Conservation (phyloP, 768 basidiomycete genomes). For the Leccinum fibrillosum region DNA sequence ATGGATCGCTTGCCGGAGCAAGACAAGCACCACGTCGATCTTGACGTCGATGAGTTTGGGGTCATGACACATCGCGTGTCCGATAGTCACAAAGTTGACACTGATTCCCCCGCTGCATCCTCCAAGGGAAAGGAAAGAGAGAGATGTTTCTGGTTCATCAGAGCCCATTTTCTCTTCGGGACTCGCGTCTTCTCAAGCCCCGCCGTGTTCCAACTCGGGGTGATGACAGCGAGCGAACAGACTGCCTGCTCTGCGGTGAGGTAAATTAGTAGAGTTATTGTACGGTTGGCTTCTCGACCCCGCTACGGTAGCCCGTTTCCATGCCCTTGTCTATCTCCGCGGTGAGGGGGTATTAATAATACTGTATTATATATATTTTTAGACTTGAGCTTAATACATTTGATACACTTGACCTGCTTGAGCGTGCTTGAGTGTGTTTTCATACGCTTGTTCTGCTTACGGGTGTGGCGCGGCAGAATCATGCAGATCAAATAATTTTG, state of each 20-base stretch:
- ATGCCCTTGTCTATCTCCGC: too few species aligned
- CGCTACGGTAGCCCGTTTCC: too few species aligned
- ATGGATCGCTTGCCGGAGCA: conserved; percentile 17
- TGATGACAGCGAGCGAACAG: conserved; percentile 54
- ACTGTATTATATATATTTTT: too few species aligned
- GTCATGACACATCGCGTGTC: conserved; percentile 25
- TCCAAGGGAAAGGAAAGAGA: conserved; percentile 39
- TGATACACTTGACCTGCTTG: too few species aligned
- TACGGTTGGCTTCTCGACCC: too few species aligned
- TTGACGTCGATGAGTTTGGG: conserved; percentile 26
- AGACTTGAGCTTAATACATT: too few species aligned
- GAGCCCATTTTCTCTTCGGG: conserved; percentile 61
- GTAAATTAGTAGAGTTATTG: conserved; percentile 1
- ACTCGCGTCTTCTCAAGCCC: conserved; percentile 39
- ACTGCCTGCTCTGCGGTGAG: conserved; percentile 70
- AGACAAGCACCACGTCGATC: conserved; percentile 28
- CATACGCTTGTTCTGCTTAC: too few species aligned
- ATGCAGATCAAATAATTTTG: too few species aligned
- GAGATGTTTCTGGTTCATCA: conserved; percentile 47
- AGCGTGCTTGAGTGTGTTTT: too few species aligned
- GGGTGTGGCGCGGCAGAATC: too few species aligned
- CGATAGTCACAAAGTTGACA: conserved; percentile 23
- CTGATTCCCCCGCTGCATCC: conserved; percentile 19
- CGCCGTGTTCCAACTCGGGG: conserved; percentile 10
- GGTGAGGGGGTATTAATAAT: too few species aligned